Conservation (phyloP, 1,139 yeast genomes). For the Candida dubliniensis region DNA sequence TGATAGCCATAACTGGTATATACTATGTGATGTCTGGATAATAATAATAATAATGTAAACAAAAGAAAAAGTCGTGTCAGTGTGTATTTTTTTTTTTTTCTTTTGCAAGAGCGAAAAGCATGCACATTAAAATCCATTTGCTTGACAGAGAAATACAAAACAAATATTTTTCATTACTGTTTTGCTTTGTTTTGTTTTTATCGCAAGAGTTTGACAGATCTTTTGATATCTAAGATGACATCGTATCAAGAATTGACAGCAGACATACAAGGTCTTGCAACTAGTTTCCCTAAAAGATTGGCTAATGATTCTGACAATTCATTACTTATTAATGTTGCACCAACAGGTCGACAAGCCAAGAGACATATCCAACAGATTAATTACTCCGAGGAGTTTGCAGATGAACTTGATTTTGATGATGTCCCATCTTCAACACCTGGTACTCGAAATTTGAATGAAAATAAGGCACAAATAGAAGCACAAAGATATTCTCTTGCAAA, state of each 20-base stretch:
- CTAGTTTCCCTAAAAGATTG: conserved; percentile 51
- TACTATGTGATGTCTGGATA: too few relatives aligned
- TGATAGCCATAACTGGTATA: background rate
- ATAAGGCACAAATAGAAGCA: conserved; percentile 26
- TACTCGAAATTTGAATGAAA: conserved; percentile 13
- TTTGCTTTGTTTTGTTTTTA: too few relatives aligned
- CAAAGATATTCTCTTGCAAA: conserved; percentile 40
- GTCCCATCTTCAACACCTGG: conserved; percentile 23
- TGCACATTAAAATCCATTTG: too few relatives aligned
- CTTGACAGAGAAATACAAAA: too few relatives aligned
- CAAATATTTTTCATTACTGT: too few relatives aligned
- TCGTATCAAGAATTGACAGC: conserved; percentile 25
- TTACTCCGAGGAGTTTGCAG: conserved; percentile 71
- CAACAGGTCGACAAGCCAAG: conserved; percentile 75
- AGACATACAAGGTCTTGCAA: conserved; percentile 73
- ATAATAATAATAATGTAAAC: too few relatives aligned
- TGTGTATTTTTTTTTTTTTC: too few relatives aligned
- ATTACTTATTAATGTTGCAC: conserved; percentile 63
- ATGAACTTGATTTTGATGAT: conserved; percentile 73
- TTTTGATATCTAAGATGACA: conserved; percentile 5
- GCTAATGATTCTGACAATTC: conserved; percentile 53
- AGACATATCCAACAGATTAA: conserved; percentile 72
- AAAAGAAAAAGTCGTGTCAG: conserved; percentile 1
- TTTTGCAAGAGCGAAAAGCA: too few relatives aligned
- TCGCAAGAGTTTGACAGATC: too few relatives aligned